phyloP scores from a whole-genome alignment of 139 green algal genomes.

The Micromonas pusilla region DNA sequence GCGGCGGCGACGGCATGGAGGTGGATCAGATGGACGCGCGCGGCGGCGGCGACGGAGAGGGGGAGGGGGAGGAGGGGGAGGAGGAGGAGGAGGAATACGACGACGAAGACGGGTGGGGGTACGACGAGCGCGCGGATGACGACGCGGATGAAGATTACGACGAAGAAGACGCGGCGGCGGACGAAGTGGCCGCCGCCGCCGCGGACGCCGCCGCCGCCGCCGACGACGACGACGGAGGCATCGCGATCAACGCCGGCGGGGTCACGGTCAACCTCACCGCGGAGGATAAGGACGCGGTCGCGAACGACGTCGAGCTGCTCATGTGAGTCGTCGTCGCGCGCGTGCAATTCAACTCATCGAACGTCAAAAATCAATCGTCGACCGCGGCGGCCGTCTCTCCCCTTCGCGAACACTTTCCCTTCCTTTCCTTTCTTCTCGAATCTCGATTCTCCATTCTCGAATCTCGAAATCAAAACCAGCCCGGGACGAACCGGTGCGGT shows the following conservation, averaged over 20 bases:
- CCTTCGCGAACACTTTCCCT: too few species aligned
- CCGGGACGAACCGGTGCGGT: too few species aligned
- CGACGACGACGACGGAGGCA: neutral
- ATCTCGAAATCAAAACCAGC: too few species aligned
- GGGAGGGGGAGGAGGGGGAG: neutral
- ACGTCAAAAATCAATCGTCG: too few species aligned
- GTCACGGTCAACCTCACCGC: neutral
- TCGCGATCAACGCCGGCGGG: neutral
- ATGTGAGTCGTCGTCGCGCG: neutral
- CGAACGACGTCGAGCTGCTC: neutral
- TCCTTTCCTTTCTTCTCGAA: too few species aligned
- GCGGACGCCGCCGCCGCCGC: too few species aligned
- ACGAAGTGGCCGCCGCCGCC: too few species aligned
- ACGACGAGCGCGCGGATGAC: neutral
- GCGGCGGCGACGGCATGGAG: too few species aligned
- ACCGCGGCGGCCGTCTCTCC: too few species aligned
- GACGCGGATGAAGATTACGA: neutral
- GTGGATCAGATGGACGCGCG: neutral
- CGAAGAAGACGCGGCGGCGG: neutral
- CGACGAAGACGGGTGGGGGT: too few species aligned
- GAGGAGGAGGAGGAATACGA: neutral
- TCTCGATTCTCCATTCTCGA: too few species aligned
- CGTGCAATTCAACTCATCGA: too few species aligned
- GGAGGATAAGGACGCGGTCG: neutral
- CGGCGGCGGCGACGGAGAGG: neutral